Base-by-base conservation (phyloP, 116 monocot genomes). In the Dioscorea cayenensis region DNA sequence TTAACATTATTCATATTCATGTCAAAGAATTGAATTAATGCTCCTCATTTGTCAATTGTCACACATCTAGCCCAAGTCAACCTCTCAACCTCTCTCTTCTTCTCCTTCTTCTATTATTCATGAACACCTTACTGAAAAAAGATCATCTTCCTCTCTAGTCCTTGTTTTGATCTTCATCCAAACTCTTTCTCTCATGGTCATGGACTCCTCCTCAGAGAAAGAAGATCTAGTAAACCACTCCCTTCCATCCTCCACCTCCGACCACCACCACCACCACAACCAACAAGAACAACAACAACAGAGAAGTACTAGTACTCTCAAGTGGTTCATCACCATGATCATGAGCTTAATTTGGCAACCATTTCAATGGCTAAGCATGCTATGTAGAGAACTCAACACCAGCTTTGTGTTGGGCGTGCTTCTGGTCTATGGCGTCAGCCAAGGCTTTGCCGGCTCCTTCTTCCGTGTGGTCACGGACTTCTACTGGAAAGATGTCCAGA, bases 401-500 rank as follows among this genome's bases (percentile, higher is more conserved):
- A 89, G 77, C 72, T 94, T 89, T 55, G 83, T 94, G 20, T 29
- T 81, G 28, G 87, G 87, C 9, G 81, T 94, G 35, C 75, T 85
- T 7, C 29, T 87, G n/a, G 87, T 90, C 2, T 83, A 94, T 17
- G 93, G 93, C 2, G 58, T 89, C 20, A 85, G 83, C 77, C 90
- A 94, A 72, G 93, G 93, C 20, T 84, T 90, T 68, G 67, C 73
- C 2, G 83, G 85, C 0, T 80, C 90, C 17, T 76, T 83, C 75
- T 85, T 81, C 63, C 25, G 77, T 4, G 93, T 94, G 21, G 85
- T 73, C 18, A 60, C 87, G 7, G 93, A 89, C 64, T 94, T 87
- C 79, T 94, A 94, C 85, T 89, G 89, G 93, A 94, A 94, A 68
- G 93, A 94, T 48, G 93, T 90, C 13, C 93, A 90, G 69, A 77